Evolutionary conservation across 176 grass and related monocot genomes (phyloP).

Genomic region (Tillandsia fasciculata): DNA sequence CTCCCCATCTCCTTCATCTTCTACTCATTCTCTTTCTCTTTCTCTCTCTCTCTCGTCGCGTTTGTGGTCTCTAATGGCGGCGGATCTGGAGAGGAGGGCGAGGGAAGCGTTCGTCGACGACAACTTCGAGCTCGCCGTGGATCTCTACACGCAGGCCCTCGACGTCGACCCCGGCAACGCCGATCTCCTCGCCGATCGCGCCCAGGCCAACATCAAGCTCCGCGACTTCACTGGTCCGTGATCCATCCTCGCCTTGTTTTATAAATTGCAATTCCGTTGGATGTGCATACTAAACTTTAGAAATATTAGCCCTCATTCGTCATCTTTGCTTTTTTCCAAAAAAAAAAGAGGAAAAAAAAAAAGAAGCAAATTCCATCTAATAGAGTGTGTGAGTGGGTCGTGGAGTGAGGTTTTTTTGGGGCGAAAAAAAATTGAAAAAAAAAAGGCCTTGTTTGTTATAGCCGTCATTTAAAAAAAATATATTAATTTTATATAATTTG

Average conservation of each 20-base stretch:
- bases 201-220: slow-evolving; percentile 64
- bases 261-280: not conserved
- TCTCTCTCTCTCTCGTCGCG: not conserved
- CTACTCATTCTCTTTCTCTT: not conserved
- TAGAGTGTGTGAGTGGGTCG: too few relatives aligned
- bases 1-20: not conserved
- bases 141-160: slow-evolving; percentile 64
- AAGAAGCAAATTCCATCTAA: too few relatives aligned
- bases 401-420: too few relatives aligned
- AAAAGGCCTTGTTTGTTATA: too few relatives aligned
- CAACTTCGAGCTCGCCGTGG: slow-evolving; percentile 56
- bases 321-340: too few relatives aligned
- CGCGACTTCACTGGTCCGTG: slow-evolving; percentile 44
- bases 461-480: too few relatives aligned
- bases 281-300: not conserved
- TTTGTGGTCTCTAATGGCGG: not conserved
- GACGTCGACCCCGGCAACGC: slow-evolving; percentile 38
- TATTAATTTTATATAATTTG: too few relatives aligned
- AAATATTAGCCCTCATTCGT: not conserved
- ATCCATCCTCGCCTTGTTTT: not conserved
- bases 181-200: slow-evolving; percentile 55
- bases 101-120: slow-evolving; percentile 67
- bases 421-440: too few relatives aligned
- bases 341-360: too few relatives aligned
- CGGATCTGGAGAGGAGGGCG: slow-evolving; percentile 58